Conservation (phyloP, 495 filamentous ascomycete genomes). For the Lindgomyces ingoldianus region DNA sequence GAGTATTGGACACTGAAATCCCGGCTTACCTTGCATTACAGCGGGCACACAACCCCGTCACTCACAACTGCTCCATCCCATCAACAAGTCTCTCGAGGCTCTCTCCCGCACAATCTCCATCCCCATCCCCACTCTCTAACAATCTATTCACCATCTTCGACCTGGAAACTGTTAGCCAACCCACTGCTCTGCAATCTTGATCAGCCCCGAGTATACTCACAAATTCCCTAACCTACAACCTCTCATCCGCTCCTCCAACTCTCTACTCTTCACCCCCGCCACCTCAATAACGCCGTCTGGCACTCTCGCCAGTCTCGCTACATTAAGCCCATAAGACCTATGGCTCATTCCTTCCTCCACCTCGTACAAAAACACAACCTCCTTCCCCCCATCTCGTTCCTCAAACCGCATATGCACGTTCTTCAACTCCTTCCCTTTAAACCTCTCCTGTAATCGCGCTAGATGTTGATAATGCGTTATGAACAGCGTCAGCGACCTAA, state of each 20-base stretch:
- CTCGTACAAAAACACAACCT: conserved; percentile 53
- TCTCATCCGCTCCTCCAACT: conserved; percentile 75
- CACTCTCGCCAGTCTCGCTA: conserved; percentile 82
- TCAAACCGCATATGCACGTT: conserved; percentile 85
- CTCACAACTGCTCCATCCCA: conserved; percentile 41
- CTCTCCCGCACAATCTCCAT: no score
- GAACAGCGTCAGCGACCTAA: conserved; percentile 79
- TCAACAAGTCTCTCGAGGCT: conserved; percentile 39
- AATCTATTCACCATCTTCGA: conserved; percentile 31
- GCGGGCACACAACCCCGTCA: no score
- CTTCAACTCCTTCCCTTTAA: conserved; percentile 58
- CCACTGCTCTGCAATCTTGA: neutral
- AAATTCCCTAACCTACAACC: conserved; percentile 54
- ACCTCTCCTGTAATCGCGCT: conserved; percentile 66
- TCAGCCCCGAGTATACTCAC: conserved; percentile 29
- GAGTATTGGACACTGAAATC: no score
- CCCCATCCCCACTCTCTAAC: conserved; percentile 22
- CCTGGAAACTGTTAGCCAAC: conserved; percentile 27
- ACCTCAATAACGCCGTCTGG: conserved; percentile 73
- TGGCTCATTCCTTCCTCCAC: conserved; percentile 87
- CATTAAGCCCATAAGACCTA: conserved; percentile 90
- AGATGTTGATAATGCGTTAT: conserved; percentile 96
- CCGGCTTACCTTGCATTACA: no score
- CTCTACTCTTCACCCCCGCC: conserved; percentile 73
- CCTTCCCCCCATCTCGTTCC: conserved; percentile 47